Conservation (phyloP, 2,329 filamentous ascomycete genomes). For the Claviceps maximensis region DNA sequence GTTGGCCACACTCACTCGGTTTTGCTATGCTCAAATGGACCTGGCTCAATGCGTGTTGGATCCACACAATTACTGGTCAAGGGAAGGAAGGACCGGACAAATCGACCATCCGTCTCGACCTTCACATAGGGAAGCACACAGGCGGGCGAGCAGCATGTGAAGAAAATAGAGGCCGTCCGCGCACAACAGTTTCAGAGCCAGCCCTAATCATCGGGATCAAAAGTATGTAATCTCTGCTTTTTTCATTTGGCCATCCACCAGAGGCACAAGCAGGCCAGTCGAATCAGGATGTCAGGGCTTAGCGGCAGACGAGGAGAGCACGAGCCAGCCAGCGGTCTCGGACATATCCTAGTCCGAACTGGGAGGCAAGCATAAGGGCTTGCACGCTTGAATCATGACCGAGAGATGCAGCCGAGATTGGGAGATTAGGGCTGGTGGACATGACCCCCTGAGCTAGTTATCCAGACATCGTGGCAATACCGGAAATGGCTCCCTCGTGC, state of each 20-base stretch:
- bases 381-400: neutral
- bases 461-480: neutral
- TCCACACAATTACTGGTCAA: neutral
- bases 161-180: neutral
- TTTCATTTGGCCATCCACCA: neutral
- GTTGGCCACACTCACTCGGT: neutral
- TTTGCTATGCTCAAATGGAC: neutral
- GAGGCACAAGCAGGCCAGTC: neutral
- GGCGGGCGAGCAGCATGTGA: too few relatives aligned
- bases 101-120: too few relatives aligned
- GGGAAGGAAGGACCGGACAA: neutral
- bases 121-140: too few relatives aligned
- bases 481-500: too few relatives aligned
- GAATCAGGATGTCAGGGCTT: neutral
- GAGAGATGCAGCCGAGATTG: constrained; percentile 6
- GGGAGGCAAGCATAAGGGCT: neutral
- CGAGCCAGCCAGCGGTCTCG: neutral
- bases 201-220: neutral
- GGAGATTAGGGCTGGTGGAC: constrained; percentile 4
- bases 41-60: neutral
- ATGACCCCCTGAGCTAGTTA: too few relatives aligned
- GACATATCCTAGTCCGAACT: neutral
- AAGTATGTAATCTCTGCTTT: neutral
- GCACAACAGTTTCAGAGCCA: neutral
- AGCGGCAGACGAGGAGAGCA: neutral